Conservation (phyloP, 106 monocot species). For the Triglochin maritima region DNA sequence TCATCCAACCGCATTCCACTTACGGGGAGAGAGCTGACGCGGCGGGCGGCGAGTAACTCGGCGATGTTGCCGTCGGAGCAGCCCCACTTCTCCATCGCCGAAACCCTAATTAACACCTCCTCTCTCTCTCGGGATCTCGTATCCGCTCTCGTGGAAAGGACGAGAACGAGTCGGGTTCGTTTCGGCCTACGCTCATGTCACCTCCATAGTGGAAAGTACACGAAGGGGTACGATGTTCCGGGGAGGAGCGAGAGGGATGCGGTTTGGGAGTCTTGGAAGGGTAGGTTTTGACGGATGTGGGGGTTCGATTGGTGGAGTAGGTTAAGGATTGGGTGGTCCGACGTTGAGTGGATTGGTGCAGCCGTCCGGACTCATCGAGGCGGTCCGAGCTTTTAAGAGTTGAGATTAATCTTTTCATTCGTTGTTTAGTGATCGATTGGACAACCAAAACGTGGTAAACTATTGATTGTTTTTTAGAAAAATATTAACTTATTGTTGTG, state of each 20-base stretch:
- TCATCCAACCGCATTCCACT: not conserved
- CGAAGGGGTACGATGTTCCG: not conserved
- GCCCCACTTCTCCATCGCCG: conserved; percentile 5
- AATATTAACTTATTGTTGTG: too few relatives aligned
- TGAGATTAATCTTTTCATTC: too few relatives aligned
- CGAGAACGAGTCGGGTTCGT: not conserved
- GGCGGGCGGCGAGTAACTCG: not conserved
- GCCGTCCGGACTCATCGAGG: too few relatives aligned
- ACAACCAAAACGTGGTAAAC: too few relatives aligned
- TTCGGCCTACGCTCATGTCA: not conserved
- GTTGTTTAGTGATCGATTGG: too few relatives aligned
- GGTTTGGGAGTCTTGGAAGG: too few relatives aligned
- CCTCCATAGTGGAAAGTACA: not conserved
- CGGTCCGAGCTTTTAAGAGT: too few relatives aligned
- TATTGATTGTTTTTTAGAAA: too few relatives aligned
- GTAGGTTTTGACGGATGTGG: too few relatives aligned
- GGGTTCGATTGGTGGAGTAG: too few relatives aligned
- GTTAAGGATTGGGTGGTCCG: too few relatives aligned
- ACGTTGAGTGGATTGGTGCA: too few relatives aligned
- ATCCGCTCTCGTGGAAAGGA: not conserved
- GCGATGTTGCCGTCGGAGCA: not conserved
- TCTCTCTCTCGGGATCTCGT: not conserved
- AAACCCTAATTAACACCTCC: not conserved
- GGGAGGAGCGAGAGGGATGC: not conserved
- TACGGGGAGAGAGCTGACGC: conserved; percentile 1